Conservation (phyloP, 441 rosid species). For the Capsella rubella region DNA sequence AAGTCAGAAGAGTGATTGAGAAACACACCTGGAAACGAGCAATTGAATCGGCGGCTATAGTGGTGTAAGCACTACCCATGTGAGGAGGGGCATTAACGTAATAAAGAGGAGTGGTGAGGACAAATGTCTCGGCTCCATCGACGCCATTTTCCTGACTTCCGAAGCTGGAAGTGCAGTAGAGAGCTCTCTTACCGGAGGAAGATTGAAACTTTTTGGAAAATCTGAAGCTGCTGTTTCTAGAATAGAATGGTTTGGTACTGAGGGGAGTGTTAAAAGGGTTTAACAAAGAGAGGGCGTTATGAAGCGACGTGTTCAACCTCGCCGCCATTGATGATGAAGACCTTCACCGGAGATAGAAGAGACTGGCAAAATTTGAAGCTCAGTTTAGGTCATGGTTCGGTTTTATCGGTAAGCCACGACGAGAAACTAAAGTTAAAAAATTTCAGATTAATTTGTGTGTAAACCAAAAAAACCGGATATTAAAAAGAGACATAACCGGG, state of each 20-base stretch:
- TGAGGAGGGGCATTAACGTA: constrained; percentile 99
- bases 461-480: no score
- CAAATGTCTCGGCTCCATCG: constrained; percentile 53
- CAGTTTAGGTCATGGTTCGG: constrained; percentile 42
- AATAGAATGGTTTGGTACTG: constrained; percentile 48
- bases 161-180: constrained; percentile 58
- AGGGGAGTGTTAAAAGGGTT: constrained; percentile 53
- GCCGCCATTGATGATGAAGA: constrained; percentile 59
- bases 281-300: constrained; percentile 59
- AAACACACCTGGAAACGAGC: constrained; percentile 89
- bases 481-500: neutral
- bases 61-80: constrained; percentile 98
- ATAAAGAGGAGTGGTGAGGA: constrained; percentile 94
- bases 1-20: neutral
- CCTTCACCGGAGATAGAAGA: constrained; percentile 31
- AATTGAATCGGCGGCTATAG: constrained; percentile 93
- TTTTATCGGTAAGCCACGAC: constrained; percentile 10
- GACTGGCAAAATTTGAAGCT: constrained; percentile 9
- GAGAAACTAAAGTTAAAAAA: neutral
- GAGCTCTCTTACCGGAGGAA: constrained; percentile 43
- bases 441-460: no score
- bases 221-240: constrained; percentile 51
- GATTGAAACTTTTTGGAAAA: constrained; percentile 50
- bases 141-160: constrained; percentile 13
- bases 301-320: constrained; percentile 65